Conservation (phyloP, 306 rosid species). For the Prosopis cineraria region DNA sequence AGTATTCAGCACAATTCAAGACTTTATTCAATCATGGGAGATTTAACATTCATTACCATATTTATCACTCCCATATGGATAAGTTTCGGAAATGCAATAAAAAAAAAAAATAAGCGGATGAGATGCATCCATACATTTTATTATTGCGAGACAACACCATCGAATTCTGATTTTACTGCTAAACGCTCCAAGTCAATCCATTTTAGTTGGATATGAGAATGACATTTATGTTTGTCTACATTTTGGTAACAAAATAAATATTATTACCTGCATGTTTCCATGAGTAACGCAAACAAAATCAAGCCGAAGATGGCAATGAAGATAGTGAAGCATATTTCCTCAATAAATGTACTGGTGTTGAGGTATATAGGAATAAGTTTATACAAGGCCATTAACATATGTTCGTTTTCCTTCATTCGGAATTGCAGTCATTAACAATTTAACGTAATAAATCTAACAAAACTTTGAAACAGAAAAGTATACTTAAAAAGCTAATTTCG, state of each 20-base stretch:
- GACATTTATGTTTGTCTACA: background rate
- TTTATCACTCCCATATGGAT: no score
- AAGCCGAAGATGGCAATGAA: conserved; percentile 67
- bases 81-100: no score
- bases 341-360: conserved; percentile 56
- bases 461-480: no score
- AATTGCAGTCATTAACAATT: no score
- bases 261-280: conserved; percentile 85
- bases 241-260: conserved; percentile 1
- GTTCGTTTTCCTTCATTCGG: background rate
- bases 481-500: no score
- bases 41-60: background rate
- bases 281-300: conserved; percentile 75
- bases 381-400: background rate
- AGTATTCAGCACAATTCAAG: background rate
- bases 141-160: no score
- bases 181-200: no score
- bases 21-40: background rate
- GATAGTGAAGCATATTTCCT: conserved; percentile 68
- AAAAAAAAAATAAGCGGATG: no score
- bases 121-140: no score
- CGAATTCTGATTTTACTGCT: no score
- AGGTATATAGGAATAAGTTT: background rate
- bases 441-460: no score
- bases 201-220: no score